phyloP scores from a whole-genome alignment of 345 rosid species.

The Physaria fendleri region DNA sequence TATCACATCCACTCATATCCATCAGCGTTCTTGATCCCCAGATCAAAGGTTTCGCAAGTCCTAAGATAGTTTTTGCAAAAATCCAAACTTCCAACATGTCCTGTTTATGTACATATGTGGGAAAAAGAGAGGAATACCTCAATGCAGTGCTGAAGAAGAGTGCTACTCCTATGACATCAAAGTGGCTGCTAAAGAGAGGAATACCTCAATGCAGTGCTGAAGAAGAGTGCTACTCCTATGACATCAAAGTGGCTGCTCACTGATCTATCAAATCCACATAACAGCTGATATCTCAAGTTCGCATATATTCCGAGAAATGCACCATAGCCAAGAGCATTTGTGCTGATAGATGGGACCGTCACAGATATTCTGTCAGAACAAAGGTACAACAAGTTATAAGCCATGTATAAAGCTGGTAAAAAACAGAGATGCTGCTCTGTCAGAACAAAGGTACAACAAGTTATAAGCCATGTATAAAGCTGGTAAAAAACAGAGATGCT shows the following conservation, averaged over 20 bases:
- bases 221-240: slow-evolving; percentile 82
- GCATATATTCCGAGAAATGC: slow-evolving; percentile 89
- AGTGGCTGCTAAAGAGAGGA: slow-evolving; percentile 45
- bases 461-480: neutral
- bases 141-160: slow-evolving; percentile 75
- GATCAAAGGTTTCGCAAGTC: neutral
- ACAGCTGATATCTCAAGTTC: slow-evolving; percentile 73
- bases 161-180: slow-evolving; percentile 95
- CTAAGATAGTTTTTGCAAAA: neutral
- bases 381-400: neutral
- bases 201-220: slow-evolving; percentile 84
- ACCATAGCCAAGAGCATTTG: slow-evolving; percentile 74
- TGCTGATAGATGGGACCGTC: slow-evolving; percentile 61
- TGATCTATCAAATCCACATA: slow-evolving; percentile 73
- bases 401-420: neutral
- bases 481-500: neutral
- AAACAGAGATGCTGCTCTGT: too few species aligned
- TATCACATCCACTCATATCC: slow-evolving; percentile 18
- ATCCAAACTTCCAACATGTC: neutral
- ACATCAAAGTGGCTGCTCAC: slow-evolving; percentile 80
- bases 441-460: slow-evolving; percentile 1
- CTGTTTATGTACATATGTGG: neutral
- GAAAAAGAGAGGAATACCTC: slow-evolving; percentile 52
- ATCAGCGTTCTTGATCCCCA: slow-evolving; percentile 3
- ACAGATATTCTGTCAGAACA: slow-evolving; percentile 60